Percentiles rank a stretch among this genome's conserved stretches.
These are phyloP conservation scores for Coemansia reversa DNA, from an alignment of 192 early-diverging fungal genomes.

Conservation along the genomic window DNA sequence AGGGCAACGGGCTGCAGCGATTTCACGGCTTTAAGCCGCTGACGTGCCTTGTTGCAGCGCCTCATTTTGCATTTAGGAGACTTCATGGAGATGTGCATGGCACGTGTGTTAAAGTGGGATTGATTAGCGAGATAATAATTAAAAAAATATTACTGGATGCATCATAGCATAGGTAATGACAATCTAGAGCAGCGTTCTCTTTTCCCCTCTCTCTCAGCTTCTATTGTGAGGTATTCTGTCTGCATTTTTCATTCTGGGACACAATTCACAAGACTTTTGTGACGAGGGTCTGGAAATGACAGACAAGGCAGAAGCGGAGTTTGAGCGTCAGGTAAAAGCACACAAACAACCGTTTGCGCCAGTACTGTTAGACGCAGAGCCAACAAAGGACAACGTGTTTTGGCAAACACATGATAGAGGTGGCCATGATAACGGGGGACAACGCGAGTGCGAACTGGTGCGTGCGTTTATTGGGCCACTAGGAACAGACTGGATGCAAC, in stretches of 20 bases:
- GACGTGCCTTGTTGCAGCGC: neutral
- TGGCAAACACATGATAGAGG: slow-evolving; percentile 4
- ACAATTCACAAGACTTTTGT: neutral
- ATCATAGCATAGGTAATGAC: too few species aligned
- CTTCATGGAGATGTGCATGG: neutral
- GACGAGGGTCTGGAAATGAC: neutral
- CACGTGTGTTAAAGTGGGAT: neutral
- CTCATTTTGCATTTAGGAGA: neutral
- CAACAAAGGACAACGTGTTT: slow-evolving; percentile 26
- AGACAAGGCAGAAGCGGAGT: neutral
- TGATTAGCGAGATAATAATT: neutral
- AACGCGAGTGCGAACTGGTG: slow-evolving; percentile 14
- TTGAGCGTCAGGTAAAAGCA: neutral
- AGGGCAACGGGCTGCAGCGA: neutral
- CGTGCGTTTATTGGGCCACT: slow-evolving; percentile 43
- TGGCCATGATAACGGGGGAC: slow-evolving; percentile 4
- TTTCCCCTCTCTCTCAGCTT: neutral
- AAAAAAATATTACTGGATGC: neutral
- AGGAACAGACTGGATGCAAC: slow-evolving; percentile 44
- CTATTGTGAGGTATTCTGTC: neutral
- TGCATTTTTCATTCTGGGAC: neutral
- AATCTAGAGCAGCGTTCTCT: neutral
- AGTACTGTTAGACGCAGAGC: slow-evolving; percentile 23
- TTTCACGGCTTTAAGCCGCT: neutral
- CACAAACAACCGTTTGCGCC: slow-evolving; percentile 45